Evolutionary conservation across 139 green algal genomes (phyloP), one percentile per base, ranked within the genome.

Genomic region (Volvox reticuliferus): DNA sequence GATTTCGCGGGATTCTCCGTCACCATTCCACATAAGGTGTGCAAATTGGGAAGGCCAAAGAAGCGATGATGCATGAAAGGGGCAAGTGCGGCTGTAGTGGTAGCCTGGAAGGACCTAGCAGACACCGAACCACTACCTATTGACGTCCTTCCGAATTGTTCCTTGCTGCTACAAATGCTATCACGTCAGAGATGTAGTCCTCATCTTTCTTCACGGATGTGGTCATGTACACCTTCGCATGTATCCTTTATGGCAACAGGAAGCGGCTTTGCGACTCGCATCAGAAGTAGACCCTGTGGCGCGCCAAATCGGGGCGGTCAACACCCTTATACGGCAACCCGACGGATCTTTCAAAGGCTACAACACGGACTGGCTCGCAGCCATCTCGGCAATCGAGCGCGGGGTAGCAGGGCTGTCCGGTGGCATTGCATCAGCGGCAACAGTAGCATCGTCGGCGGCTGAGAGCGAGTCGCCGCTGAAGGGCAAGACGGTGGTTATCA

Each of bases 351-450:
- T 97, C 32, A 96, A 96, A 69, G 98, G 94, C 0, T 98, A 97
- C 96, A 99, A 99, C 95, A 99, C 98, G 1, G 98, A 99, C 93
- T 99, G 96, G 95, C 78, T 82, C 0, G 98, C 98, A 0, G 98
- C 98, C 20, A 98, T 99, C 50, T 88, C 71, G 0, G 98, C 98
- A 17, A 98, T 99, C 36, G 98, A 99, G 95, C 82, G 94, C 1
- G 95, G 94, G 17, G 88, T 99, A 76, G 68, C 69, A 62, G 86
- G 84, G 12, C 19, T 89, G 62, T 50, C 86, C 0, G 78, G 80
- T 61, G 76, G 89, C 36, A 86, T 86, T 0, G 93, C 95, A 0
- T 89, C 99, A 62, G 69, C 92, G n/a, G 96, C 95, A n/a, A 96
- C 95, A 80, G 95, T 78, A 0, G 96, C 99, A 50, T 91, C 99